These are phyloP conservation scores for Stromatinia cepivora DNA, from an alignment of 2,329 filamentous ascomycete genomes.

Conservation along the genomic window DNA sequence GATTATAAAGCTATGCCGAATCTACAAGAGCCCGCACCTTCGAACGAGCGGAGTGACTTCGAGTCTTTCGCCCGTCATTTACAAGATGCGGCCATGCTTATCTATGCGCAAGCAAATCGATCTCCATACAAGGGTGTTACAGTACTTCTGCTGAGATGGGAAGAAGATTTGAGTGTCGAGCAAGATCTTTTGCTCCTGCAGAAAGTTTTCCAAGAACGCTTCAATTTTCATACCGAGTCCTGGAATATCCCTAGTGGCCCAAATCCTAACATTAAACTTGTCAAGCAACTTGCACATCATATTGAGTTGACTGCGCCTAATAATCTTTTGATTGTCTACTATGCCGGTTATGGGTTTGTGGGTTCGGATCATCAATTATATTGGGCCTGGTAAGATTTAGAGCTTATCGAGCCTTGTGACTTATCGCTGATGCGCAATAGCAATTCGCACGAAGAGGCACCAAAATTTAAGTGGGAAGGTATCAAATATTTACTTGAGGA, in stretches of 20 bases:
- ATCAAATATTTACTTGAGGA: conserved; percentile 63
- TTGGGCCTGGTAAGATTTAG: conserved; percentile 62
- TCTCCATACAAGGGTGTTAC: conserved; percentile 59
- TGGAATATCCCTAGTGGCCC: conserved; percentile 61
- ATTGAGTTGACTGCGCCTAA: conserved; percentile 58
- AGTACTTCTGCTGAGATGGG: conserved; percentile 62
- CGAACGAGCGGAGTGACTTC: conserved; percentile 52
- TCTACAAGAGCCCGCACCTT: conserved; percentile 37
- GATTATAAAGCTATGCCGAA: conserved; percentile 39
- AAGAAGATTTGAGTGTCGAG: conserved; percentile 57
- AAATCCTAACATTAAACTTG: conserved; percentile 61
- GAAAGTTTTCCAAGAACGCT: conserved; percentile 58
- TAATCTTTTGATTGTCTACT: conserved; percentile 64
- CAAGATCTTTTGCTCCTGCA: conserved; percentile 57
- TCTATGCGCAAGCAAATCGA: conserved; percentile 62
- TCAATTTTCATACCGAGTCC: conserved; percentile 59
- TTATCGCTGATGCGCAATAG: conserved; percentile 48
- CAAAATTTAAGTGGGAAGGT: conserved; percentile 64
- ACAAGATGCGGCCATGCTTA: conserved; percentile 67
- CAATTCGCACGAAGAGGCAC: conserved; percentile 57
- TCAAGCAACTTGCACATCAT: conserved; percentile 60
- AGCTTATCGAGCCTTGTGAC: conserved; percentile 32
- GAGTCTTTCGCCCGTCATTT: conserved; percentile 67
- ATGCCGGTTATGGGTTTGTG: conserved; percentile 61
- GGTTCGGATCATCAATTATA: conserved; percentile 62